phyloP scores from a whole-genome alignment of 306 rosid genomes.

The Rubus parviflorus region DNA sequence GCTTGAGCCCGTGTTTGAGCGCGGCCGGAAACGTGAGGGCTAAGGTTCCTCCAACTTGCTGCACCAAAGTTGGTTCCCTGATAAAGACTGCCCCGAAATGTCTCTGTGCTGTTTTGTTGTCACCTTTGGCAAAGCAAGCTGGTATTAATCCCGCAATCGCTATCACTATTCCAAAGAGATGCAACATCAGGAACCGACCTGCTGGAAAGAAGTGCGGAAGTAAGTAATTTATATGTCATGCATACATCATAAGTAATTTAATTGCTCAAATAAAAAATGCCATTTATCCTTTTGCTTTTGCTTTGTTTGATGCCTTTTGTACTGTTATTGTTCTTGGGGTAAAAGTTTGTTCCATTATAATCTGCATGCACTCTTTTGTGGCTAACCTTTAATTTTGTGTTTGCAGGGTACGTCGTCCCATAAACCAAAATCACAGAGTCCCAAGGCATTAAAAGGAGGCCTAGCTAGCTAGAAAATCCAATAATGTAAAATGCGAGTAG shows the following conservation, averaged over 20 bases:
- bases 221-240: slow-evolving; percentile 38
- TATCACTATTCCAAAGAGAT: slow-evolving; percentile 75
- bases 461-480: background rate
- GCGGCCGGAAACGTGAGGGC: slow-evolving; percentile 53
- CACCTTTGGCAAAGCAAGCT: slow-evolving; percentile 79
- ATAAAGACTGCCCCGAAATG: slow-evolving; percentile 61
- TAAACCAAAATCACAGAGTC: slow-evolving; percentile 12
- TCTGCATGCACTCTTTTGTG: background rate
- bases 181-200: slow-evolving; percentile 79
- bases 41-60: slow-evolving; percentile 65
- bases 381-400: background rate
- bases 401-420: slow-evolving; percentile 45
- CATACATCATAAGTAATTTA: background rate
- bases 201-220: slow-evolving; percentile 91
- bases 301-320: background rate
- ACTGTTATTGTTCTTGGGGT: background rate
- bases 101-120: slow-evolving; percentile 75
- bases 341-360: background rate
- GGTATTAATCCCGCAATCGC: slow-evolving; percentile 74
- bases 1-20: slow-evolving; percentile 69
- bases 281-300: background rate
- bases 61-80: slow-evolving; percentile 63
- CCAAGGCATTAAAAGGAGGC: background rate
- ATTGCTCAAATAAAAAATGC: background rate
- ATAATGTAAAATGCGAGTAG: background rate